Evolutionary conservation across 371 early-diverging fungal genomes (phyloP), one percentile per base, ranked within the genome.

Genomic region (Mortierella sp.): DNA sequence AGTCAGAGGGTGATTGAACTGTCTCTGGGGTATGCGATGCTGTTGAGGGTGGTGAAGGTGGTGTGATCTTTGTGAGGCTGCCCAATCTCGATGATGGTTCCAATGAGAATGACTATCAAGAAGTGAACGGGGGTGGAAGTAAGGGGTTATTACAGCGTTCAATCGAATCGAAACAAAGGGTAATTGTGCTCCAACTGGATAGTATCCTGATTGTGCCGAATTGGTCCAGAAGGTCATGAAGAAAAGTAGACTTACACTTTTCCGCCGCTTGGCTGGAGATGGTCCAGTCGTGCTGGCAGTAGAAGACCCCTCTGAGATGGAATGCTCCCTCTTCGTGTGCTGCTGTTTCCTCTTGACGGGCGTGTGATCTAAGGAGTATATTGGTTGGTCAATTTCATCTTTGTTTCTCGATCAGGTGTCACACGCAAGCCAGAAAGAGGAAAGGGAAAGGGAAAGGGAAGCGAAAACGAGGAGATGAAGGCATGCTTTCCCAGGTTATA

Each of bases 321-420:
- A 61, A 10, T 61, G 61, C 22, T 61, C 34, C 22, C 61, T 61
- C 45, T 29, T 79, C 76, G 40, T 71, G 71, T 31, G 47, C 58
- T 24, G 26, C 43, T 52, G 76, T 73, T 76, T 80, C 70, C 73
- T 58, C 50, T 80, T 80, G 14, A 29, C 53, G 1, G 73, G 77
- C 40, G 66, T 72, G 34, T 65, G 77, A 29, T 80, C 80, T 80
- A 63, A 40, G 40, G 61, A 61, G 61, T 37, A n/a, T 39, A 37
- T 34, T 37, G 61, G 61, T 61, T 61, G 61, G 61, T 61, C 61
- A 61, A 61, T 61, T 61, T 34, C 55, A 5, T 4, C 6, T n/a
- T 24, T 45, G 53, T 26, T 52, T 43, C 44, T 31, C 31, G 58
- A 55, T 55, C 58, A 55, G 58, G 58, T 61, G 61, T 61, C 34